Conservation (phyloP, 2,329 filamentous ascomycete species). For the Fusarium sp. region DNA sequence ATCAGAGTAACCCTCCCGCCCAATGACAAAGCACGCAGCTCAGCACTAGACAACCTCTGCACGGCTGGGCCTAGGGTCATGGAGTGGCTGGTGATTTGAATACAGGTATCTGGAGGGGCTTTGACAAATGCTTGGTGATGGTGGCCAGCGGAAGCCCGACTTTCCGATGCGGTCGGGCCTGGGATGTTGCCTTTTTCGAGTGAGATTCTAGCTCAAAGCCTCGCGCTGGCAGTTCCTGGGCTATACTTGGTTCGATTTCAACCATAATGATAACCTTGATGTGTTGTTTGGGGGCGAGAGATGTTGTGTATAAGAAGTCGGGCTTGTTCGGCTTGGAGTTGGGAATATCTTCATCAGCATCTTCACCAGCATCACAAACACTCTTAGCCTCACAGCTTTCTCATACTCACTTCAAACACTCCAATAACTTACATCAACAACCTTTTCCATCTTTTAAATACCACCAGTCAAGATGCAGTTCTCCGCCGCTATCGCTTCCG, state of each 20-base stretch:
- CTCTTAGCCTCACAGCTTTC: conserved; percentile 2
- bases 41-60: not conserved
- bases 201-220: conserved; percentile 10
- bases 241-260: conserved; percentile 3
- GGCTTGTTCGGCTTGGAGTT: conserved; percentile 14
- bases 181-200: conserved; percentile 24
- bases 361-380: conserved; percentile 29
- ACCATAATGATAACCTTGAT: conserved; percentile 14
- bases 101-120: not conserved
- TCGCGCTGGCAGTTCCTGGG: conserved; percentile 15
- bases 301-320: conserved; percentile 40
- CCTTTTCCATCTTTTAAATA: not conserved
- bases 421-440: not conserved
- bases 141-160: conserved; percentile 27
- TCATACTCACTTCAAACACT: not conserved
- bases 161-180: conserved; percentile 12
- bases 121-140: conserved; percentile 2
- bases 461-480: conserved; percentile 51
- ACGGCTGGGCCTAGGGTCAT: not conserved
- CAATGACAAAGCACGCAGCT: not conserved
- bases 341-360: conserved; percentile 35
- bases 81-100: conserved; percentile 20
- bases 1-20: conserved; percentile 2
- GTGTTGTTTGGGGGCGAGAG: not conserved
- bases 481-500: conserved; percentile 47